Percentiles rank a stretch among this genome's conserved stretches.
phyloP scores from a whole-genome alignment of 495 filamentous ascomycete genomes.

The Jackrogersella multiformis region DNA sequence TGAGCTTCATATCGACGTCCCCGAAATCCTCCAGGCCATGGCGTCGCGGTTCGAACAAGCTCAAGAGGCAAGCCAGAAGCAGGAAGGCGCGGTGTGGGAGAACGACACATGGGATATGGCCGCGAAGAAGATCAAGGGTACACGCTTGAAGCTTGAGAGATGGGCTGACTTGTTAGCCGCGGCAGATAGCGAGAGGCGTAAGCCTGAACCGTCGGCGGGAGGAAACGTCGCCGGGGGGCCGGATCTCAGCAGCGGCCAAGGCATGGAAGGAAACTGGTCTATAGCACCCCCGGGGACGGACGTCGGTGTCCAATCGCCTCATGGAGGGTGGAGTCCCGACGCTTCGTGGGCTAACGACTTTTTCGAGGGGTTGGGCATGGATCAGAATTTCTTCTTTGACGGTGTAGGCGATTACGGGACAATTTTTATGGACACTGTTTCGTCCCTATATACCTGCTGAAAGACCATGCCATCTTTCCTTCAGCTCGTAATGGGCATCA shows the following conservation, averaged over 20 bases:
- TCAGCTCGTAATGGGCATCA: too few species aligned
- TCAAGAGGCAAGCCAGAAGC: constrained; percentile 10
- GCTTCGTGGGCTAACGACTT: constrained; percentile 32
- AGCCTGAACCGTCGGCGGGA: not conserved
- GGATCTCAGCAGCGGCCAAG: not conserved
- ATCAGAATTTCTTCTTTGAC: constrained; percentile 40
- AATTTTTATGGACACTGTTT: constrained; percentile 14
- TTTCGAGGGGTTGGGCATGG: constrained; percentile 33
- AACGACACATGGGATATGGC: constrained; percentile 47
- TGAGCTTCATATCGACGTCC: constrained; percentile 44
- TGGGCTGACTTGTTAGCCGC: constrained; percentile 45
- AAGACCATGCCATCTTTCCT: too few species aligned
- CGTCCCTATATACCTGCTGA: not conserved
- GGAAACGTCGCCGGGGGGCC: not conserved
- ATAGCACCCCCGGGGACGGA: constrained; percentile 3
- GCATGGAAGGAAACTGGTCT: constrained; percentile 25
- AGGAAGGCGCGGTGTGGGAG: constrained; percentile 17
- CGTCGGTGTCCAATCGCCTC: not conserved
- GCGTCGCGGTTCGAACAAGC: constrained; percentile 44
- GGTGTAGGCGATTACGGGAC: constrained; percentile 22
- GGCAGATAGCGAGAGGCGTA: constrained; percentile 16
- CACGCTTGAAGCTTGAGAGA: constrained; percentile 42
- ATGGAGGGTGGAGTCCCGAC: constrained; percentile 14
- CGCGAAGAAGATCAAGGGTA: constrained; percentile 43
- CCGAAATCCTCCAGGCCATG: constrained; percentile 40